These are phyloP conservation scores for Wickerhamomyces ciferrii DNA, from an alignment of 805 yeast species.

Conservation along the genomic window DNA sequence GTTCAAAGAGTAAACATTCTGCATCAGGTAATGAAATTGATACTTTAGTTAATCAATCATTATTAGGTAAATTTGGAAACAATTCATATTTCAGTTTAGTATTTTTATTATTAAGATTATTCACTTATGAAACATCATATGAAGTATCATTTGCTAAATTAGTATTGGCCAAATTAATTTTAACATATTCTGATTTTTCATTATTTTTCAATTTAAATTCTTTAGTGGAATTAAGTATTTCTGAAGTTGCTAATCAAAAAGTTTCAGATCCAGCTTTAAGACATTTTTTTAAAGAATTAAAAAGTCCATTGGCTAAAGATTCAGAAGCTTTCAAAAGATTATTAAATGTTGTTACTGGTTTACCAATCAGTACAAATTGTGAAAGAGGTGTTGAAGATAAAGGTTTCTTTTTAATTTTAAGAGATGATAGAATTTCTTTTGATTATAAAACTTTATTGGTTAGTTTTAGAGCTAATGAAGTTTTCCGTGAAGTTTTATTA, in stretches of 20 bases:
- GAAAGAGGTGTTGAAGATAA: slow-evolving; percentile 18
- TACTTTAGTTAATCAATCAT: slow-evolving; percentile 9
- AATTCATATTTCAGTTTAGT: slow-evolving; percentile 5
- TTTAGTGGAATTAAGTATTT: slow-evolving; percentile 8
- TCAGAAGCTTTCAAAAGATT: slow-evolving; percentile 21
- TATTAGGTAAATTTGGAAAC: slow-evolving; percentile 4
- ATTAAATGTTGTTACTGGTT: slow-evolving; percentile 13
- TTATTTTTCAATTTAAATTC: slow-evolving; percentile 9
- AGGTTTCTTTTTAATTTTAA: slow-evolving; percentile 18
- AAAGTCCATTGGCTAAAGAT: slow-evolving; percentile 6
- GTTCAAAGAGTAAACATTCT: slow-evolving; percentile 8
- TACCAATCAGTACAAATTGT: slow-evolving; percentile 16
- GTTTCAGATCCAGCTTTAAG: slow-evolving; percentile 17
- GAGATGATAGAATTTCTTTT: slow-evolving; percentile 16
- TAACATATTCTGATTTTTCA: slow-evolving; percentile 15
- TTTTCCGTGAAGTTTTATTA: slow-evolving; percentile 21
- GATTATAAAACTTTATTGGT: slow-evolving; percentile 19
- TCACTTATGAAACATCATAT: slow-evolving; percentile 14
- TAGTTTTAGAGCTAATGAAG: slow-evolving; percentile 24
- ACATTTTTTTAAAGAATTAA: slow-evolving; percentile 20
- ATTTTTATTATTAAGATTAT: slow-evolving; percentile 13
- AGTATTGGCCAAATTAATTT: slow-evolving; percentile 14
- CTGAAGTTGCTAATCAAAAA: slow-evolving; percentile 18
- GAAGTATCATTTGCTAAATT: slow-evolving; percentile 21
- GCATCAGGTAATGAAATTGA: slow-evolving; percentile 14